phyloP scores from a whole-genome alignment of 805 yeast species.

The Teunomyces cretensis region DNA sequence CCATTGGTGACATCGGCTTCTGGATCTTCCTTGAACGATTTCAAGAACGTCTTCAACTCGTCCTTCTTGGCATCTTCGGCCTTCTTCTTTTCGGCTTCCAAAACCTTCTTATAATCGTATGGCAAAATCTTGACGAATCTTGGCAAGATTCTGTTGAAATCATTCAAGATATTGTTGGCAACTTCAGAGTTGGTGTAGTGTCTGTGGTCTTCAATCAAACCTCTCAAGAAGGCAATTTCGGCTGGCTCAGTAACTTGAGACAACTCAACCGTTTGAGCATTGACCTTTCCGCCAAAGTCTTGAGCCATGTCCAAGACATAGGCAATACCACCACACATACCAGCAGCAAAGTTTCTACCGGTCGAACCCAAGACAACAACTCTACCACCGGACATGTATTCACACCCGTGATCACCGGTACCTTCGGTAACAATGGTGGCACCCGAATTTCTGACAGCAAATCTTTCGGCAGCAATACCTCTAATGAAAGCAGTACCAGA shows the following conservation, averaged over 20 bases:
- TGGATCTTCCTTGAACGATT: slow-evolving; percentile 76
- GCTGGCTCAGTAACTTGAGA: slow-evolving; percentile 76
- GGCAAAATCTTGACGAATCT: slow-evolving; percentile 94
- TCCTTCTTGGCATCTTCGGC: slow-evolving; percentile 63
- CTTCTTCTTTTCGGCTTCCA: slow-evolving; percentile 71
- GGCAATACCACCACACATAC: slow-evolving; percentile 99
- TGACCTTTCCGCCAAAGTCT: slow-evolving; percentile 79
- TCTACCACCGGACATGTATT: slow-evolving; percentile 99
- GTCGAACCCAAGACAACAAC: slow-evolving; percentile 89
- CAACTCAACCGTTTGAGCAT: slow-evolving; percentile 78
- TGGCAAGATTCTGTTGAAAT: slow-evolving; percentile 85
- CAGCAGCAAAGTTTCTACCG: slow-evolving; percentile 94
- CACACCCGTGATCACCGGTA: slow-evolving; percentile 98
- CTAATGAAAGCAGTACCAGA: slow-evolving; percentile 91
- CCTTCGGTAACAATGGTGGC: slow-evolving; percentile 97
- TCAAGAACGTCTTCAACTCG: slow-evolving; percentile 65
- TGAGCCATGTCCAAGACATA: slow-evolving; percentile 95
- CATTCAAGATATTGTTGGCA: slow-evolving; percentile 77
- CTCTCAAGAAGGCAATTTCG: slow-evolving; percentile 92
- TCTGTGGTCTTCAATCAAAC: slow-evolving; percentile 90
- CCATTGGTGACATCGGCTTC: slow-evolving; percentile 88
- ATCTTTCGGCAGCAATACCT: slow-evolving; percentile 98
- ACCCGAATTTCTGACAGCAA: slow-evolving; percentile 98
- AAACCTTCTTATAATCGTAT: slow-evolving; percentile 82
- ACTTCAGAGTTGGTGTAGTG: slow-evolving; percentile 92